Evolutionary conservation across 2,329 filamentous ascomycete species (phyloP).

Genomic region (Rhynchosporium agropyri): DNA sequence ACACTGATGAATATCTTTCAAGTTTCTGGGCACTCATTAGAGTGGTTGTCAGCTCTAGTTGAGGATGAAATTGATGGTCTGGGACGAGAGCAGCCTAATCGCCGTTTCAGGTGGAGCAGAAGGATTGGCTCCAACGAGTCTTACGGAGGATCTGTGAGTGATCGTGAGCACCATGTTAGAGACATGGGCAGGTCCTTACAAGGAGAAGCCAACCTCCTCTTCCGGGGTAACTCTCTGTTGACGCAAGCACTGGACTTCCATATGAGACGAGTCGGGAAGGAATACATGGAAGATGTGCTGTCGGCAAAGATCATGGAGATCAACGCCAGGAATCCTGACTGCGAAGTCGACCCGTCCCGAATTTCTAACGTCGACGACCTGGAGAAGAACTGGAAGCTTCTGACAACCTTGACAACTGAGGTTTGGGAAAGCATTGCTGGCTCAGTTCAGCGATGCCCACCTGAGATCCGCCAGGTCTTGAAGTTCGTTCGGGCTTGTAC

Average conservation of each 20-base stretch:
- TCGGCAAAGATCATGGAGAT: conserved; percentile 87
- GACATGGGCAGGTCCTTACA: conserved; percentile 80
- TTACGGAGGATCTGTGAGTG: conserved; percentile 60
- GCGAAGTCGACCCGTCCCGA: conserved; percentile 91
- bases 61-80: conserved; percentile 97
- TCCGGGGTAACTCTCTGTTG: conserved; percentile 90
- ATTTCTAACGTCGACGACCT: conserved; percentile 70
- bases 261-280: conserved; percentile 91
- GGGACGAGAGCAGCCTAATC: conserved; percentile 76
- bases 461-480: conserved; percentile 82
- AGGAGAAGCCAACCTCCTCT: conserved; percentile 90
- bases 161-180: conserved; percentile 71
- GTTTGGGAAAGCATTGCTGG: conserved; percentile 82
- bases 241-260: conserved; percentile 94
- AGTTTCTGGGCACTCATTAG: conserved; percentile 78
- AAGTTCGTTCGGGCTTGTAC: conserved; percentile 91
- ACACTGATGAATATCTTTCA: conserved; percentile 93
- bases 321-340: conserved; percentile 86
- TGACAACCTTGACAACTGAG: conserved; percentile 76
- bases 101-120: conserved; percentile 71
- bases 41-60: conserved; percentile 91
- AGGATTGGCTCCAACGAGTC: conserved; percentile 73
- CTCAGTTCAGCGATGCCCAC: conserved; percentile 74
- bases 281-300: conserved; percentile 86
- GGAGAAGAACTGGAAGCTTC: conserved; percentile 77